Conservation (phyloP, 2,329 filamentous ascomycete genomes). For the Nemania abortiva region DNA sequence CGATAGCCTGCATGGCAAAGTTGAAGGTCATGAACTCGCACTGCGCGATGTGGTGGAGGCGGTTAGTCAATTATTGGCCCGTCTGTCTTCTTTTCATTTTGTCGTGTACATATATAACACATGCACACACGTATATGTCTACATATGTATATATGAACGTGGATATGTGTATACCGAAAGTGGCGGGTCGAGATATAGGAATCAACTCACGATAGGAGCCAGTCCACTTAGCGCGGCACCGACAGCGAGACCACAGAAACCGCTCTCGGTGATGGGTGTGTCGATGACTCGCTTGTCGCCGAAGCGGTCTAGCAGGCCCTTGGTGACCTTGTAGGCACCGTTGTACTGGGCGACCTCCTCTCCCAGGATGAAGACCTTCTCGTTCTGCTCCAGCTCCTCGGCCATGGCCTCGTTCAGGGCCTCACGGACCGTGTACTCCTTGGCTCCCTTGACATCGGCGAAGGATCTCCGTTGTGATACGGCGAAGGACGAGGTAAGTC, state of each 20-base stretch:
- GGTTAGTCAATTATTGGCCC: constrained; percentile 23
- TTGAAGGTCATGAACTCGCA: constrained; percentile 99
- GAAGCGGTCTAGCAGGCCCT: constrained; percentile 96
- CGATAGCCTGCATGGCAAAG: constrained; percentile 99
- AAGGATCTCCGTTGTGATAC: constrained; percentile 65
- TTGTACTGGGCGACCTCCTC: constrained; percentile 99
- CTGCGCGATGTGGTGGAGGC: constrained; percentile 57
- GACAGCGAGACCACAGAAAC: constrained; percentile 92
- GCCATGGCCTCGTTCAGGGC: constrained; percentile 97
- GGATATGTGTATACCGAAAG: background rate
- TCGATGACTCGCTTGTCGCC: constrained; percentile 98
- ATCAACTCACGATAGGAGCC: constrained; percentile 82
- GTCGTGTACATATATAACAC: background rate
- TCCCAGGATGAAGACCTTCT: constrained; percentile 94
- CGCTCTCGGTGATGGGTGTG: constrained; percentile 97
- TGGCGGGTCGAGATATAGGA: background rate
- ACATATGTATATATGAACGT: background rate
- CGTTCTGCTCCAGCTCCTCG: constrained; percentile 94
- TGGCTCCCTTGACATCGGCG: constrained; percentile 68
- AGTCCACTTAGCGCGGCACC: constrained; percentile 95
- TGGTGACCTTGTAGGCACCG: constrained; percentile 99
- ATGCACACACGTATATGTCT: background rate
- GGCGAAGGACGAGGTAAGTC: constrained; percentile 53
- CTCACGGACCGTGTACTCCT: constrained; percentile 97
- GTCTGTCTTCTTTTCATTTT: background rate